Evolutionary conservation across 1,139 yeast genomes (phyloP).

Genomic region (Nematodospora anomalae): DNA sequence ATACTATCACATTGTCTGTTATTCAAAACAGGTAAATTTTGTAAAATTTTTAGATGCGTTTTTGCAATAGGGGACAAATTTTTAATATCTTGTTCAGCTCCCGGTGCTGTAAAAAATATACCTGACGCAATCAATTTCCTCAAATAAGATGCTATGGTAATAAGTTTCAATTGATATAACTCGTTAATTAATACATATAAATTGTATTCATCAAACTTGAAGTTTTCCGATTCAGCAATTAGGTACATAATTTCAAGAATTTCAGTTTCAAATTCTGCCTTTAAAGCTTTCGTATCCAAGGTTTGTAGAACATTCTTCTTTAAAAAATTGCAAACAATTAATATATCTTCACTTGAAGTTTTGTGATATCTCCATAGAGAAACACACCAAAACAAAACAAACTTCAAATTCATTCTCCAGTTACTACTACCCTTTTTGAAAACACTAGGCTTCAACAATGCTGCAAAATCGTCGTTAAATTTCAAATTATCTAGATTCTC

Average conservation of each 20-base stretch:
- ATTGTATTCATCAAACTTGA: constrained; percentile 24
- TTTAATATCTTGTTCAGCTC: constrained; percentile 18
- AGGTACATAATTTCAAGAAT: constrained; percentile 51
- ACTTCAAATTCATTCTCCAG: constrained; percentile 44
- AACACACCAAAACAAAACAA: constrained; percentile 51
- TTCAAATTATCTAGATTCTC: constrained; percentile 35
- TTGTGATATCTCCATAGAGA: constrained; percentile 37
- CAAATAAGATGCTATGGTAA: constrained; percentile 66
- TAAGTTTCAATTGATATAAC: constrained; percentile 49
- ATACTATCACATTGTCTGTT: constrained; percentile 54
- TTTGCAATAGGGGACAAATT: constrained; percentile 26
- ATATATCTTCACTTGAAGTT: constrained; percentile 32
- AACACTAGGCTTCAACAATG: constrained; percentile 27
- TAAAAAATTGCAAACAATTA: constrained; percentile 41
- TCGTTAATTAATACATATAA: constrained; percentile 57
- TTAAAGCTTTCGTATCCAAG: constrained; percentile 25
- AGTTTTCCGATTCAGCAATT: constrained; percentile 34
- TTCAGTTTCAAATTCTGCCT: constrained; percentile 49
- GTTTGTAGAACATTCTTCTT: constrained; percentile 31
- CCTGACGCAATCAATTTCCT: constrained; percentile 84
- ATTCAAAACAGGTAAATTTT: constrained; percentile 53
- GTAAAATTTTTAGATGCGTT: constrained; percentile 51
- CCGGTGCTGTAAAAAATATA: constrained; percentile 54
- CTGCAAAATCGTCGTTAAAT: constrained; percentile 32
- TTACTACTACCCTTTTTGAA: constrained; percentile 12